Percentiles rank a stretch among this genome's conserved stretches.
Conservation (phyloP, 768 basidiomycete genomes). For the Paxillus involutus region DNA sequence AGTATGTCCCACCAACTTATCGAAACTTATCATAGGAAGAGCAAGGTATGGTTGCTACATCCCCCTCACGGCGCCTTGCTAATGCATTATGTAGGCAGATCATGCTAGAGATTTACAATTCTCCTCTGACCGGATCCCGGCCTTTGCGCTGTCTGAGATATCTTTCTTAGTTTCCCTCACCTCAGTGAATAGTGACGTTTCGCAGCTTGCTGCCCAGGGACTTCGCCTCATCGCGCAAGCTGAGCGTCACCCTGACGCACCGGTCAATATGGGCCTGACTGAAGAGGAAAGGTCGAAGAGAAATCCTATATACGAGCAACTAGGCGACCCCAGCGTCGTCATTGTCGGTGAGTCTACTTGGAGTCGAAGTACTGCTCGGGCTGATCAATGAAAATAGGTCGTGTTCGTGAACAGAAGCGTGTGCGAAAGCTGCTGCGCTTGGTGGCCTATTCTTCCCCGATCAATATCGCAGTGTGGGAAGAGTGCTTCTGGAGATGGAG, state of each 20-base stretch:
- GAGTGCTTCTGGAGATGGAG: conserved; percentile 82
- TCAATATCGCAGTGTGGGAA: conserved; percentile 80
- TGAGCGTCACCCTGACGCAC: conserved; percentile 61
- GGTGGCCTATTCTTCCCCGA: conserved; percentile 60
- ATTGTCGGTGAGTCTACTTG: conserved; percentile 57
- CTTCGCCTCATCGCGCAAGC: conserved; percentile 67
- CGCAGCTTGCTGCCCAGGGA: conserved; percentile 65
- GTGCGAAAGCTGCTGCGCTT: conserved; percentile 68
- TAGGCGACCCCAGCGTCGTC: conserved; percentile 73
- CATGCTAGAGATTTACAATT: conserved; percentile 51
- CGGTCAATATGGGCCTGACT: conserved; percentile 46
- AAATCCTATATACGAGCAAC: conserved; percentile 72
- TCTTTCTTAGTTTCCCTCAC: conserved; percentile 71
- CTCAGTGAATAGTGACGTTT: conserved; percentile 65
- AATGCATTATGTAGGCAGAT: conserved; percentile 31
- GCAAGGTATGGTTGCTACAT: conserved; percentile 38
- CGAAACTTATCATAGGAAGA: conserved; percentile 51
- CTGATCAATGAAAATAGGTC: conserved; percentile 44
- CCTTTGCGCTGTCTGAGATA: conserved; percentile 70
- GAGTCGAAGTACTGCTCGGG: neutral
- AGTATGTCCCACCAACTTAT: conserved; percentile 59
- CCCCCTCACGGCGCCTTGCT: neutral
- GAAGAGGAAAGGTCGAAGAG: conserved; percentile 69
- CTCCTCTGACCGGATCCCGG: conserved; percentile 52
- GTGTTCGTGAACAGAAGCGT: conserved; percentile 78